Base-by-base conservation (phyloP, 306 rosid species). In the Ochetophila trinervis region DNA sequence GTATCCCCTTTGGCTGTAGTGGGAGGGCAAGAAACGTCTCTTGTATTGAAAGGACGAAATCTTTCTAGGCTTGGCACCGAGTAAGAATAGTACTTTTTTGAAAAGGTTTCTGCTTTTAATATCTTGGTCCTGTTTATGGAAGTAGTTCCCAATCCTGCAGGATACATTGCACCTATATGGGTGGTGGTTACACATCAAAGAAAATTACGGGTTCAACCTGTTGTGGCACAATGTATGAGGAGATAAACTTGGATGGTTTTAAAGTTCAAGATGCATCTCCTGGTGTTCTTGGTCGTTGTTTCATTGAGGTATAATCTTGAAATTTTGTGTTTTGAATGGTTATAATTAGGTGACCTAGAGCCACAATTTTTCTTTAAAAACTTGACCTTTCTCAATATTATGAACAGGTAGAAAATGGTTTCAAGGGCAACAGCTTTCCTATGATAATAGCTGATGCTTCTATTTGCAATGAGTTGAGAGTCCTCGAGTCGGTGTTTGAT, bases 321-420 rank as follows among this genome's bases (percentile, higher is more conserved):
- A 30, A 44, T 5, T 53, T 8, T 23, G 17, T 57, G 52, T 40
- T 19, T 19, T 50, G 47, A 45, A 63, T 21, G 21, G 27, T 6
- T 21, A 57, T 11, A 32, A 53, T 47, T 8, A 34, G 20, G 63
- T 37, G 42, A 48, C 64, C 71, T 24, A 42, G 52, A 55, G 36
- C 7, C 21, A 0, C 8, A 8, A 20, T 54, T 8, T 21, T 54
- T 50, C 14, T 3, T 0, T 23, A 0, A 11, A 34, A 13, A 45
- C 22, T 20, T 68, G 23, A 55, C 51, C 57, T 48, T 22, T n/a
- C 55, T 65, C 17, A 51, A 56, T 66, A 19, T 68, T 27, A 62
- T 86, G 63, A 67, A 58, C 87, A 91, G 96, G 93, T 91, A 74
- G 96, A 91, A 73, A 91, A 91, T 73, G 97, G 97, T 78, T 86